Percentiles rank a stretch among this genome's conserved stretches.
phyloP scores from a whole-genome alignment of 139 green algal species.

The Penium margaritaceum region DNA sequence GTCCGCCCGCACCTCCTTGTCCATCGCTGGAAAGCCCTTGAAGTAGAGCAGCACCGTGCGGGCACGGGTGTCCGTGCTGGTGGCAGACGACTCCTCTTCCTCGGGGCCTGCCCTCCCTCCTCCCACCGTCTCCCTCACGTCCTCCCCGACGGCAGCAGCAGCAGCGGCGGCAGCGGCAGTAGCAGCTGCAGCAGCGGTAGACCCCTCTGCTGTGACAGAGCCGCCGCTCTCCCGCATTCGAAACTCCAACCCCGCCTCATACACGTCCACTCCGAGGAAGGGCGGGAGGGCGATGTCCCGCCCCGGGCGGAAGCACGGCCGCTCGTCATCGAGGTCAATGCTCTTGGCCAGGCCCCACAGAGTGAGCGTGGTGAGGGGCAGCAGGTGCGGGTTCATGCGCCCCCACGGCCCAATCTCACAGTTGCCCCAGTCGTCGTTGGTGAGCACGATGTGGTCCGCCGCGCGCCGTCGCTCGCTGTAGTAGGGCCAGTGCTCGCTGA shows the following conservation, averaged over 20 bases:
- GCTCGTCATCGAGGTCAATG: neutral
- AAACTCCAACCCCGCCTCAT: too few species aligned
- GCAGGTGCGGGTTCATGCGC: neutral
- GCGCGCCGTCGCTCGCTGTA: slow-evolving; percentile 55
- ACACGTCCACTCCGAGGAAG: too few species aligned
- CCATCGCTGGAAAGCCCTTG: slow-evolving; percentile 3
- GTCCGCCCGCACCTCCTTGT: neutral
- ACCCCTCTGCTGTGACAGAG: too few species aligned
- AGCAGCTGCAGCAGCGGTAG: too few species aligned
- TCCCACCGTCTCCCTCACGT: too few species aligned
- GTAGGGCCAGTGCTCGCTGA: slow-evolving; percentile 53
- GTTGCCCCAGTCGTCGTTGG: neutral
- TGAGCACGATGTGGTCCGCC: neutral
- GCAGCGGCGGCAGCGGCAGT: too few species aligned
- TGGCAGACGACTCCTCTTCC: too few species aligned
- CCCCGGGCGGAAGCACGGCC: slow-evolving; percentile 42
- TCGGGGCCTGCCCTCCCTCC: too few species aligned
- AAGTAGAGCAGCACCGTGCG: slow-evolving; percentile 7
- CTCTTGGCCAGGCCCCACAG: neutral
- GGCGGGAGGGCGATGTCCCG: slow-evolving; percentile 36
- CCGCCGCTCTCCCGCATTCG: too few species aligned
- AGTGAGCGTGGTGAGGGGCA: neutral
- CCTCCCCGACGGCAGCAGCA: too few species aligned
- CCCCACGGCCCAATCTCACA: neutral
- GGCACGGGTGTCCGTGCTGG: too few species aligned